Evolutionary conservation across 805 yeast genomes (phyloP).

Genomic region (Dipodascopsis tothii): DNA sequence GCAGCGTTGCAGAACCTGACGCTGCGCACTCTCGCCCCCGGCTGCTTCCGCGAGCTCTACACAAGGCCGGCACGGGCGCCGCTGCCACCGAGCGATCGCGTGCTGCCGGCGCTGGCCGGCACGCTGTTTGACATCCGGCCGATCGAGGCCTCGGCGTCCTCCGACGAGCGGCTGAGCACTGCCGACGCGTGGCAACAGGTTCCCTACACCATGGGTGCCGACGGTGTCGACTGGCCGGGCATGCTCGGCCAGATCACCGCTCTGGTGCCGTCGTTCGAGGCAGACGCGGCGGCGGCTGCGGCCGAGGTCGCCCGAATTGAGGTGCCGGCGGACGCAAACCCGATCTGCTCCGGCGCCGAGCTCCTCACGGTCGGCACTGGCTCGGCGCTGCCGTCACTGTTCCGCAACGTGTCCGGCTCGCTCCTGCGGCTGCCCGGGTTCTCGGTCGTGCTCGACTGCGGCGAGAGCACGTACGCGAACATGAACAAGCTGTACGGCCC

Average conservation of each 20-base stretch:
- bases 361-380: slow-evolving; percentile 85
- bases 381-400: slow-evolving; percentile 76
- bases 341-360: slow-evolving; percentile 39
- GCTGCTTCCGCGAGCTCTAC: slow-evolving; percentile 25
- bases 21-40: slow-evolving; percentile 28
- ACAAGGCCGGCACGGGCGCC: slow-evolving; percentile 11
- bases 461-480: slow-evolving; percentile 82
- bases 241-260: not conserved
- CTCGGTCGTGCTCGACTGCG: slow-evolving; percentile 75
- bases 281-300: not conserved
- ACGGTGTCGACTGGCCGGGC: not conserved
- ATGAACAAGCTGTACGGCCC: slow-evolving; percentile 55
- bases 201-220: not conserved
- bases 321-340: not conserved
- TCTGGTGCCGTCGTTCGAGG: slow-evolving; percentile 4
- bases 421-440: slow-evolving; percentile 58
- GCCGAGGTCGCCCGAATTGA: no score
- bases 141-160: not conserved
- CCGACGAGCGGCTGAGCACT: not conserved
- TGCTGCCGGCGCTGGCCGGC: not conserved
- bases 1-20: slow-evolving; percentile 37
- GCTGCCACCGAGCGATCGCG: not conserved
- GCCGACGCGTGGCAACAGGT: not conserved
- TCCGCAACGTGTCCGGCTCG: slow-evolving; percentile 78
- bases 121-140: not conserved